These are phyloP conservation scores for Metarhizium guizhouense DNA, from an alignment of 2,329 filamentous ascomycete genomes.

Conservation along the genomic window DNA sequence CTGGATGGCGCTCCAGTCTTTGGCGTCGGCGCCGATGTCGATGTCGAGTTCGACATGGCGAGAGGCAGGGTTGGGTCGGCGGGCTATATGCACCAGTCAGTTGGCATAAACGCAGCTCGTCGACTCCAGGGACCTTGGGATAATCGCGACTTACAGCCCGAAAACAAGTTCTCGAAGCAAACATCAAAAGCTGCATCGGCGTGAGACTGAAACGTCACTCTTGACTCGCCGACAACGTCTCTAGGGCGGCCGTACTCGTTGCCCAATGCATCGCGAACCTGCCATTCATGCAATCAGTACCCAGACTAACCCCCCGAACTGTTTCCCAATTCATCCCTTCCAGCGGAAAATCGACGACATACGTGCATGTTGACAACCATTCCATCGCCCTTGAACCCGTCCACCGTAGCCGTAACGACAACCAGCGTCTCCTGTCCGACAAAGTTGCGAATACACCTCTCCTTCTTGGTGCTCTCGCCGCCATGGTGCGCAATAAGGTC, in stretches of 20 bases:
- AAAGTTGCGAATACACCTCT: constrained; percentile 95
- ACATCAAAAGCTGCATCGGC: constrained; percentile 91
- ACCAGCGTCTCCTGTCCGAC: constrained; percentile 86
- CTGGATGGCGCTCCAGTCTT: constrained; percentile 96
- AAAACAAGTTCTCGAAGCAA: constrained; percentile 83
- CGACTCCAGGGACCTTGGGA: not conserved
- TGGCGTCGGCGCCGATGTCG: constrained; percentile 92
- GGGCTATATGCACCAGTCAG: constrained; percentile 15
- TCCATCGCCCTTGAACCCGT: constrained; percentile 82
- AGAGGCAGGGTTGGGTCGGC: constrained; percentile 37
- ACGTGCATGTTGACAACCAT: constrained; percentile 93
- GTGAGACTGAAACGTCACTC: constrained; percentile 89
- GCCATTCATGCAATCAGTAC: constrained; percentile 6
- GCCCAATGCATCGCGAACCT: constrained; percentile 92
- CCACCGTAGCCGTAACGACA: constrained; percentile 83
- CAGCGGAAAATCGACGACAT: constrained; percentile 21
- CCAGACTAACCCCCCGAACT: not conserved
- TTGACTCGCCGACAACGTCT: constrained; percentile 84
- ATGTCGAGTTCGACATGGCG: constrained; percentile 86
- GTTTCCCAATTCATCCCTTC: not conserved
- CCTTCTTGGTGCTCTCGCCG: constrained; percentile 47
- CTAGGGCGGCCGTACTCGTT: constrained; percentile 92
- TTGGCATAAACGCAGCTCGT: not conserved
- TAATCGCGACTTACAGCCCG: constrained; percentile 48
- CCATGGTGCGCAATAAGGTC: constrained; percentile 65